A percentile compares a stretch with the other conserved stretches of the same genome.
phyloP scores from a whole-genome alignment of 805 yeast genomes.

The Teunomyces funiuensis region DNA sequence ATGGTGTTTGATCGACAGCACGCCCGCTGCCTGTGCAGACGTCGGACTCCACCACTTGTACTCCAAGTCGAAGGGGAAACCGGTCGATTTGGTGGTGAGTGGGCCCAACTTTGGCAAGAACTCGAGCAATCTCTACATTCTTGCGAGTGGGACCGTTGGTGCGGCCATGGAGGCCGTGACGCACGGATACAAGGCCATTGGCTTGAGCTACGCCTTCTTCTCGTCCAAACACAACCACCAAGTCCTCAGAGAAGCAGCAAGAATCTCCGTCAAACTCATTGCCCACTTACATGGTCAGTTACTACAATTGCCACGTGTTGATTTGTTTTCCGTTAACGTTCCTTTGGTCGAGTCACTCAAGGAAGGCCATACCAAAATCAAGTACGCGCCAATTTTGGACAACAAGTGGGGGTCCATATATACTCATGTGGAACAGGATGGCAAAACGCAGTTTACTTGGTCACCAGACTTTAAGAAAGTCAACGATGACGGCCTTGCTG shows the following conservation, averaged over 20 bases:
- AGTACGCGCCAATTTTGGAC: conserved; percentile 75
- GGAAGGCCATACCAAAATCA: conserved; percentile 56
- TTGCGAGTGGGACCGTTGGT: conserved; percentile 94
- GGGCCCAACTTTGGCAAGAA: conserved; percentile 98
- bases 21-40: conserved; percentile 95
- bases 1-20: conserved; percentile 87
- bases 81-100: conserved; percentile 82
- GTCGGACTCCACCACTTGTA: conserved; percentile 78
- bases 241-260: conserved; percentile 63
- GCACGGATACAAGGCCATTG: conserved; percentile 68
- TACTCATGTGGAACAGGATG: conserved; percentile 24
- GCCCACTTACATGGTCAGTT: conserved; percentile 59
- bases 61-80: conserved; percentile 43
- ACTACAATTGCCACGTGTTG: conserved; percentile 49
- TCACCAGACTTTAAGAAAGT: conserved; percentile 75
- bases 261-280: conserved; percentile 63
- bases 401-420: conserved; percentile 79
- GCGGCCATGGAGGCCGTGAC: conserved; percentile 94
- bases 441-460: conserved; percentile 66
- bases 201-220: conserved; percentile 82
- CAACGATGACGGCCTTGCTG: conserved; percentile 47
- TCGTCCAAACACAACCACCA: conserved; percentile 47
- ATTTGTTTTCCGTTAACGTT: conserved; percentile 79
- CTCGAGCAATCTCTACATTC: conserved; percentile 81
- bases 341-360: conserved; percentile 64